phyloP scores from a whole-genome alignment of 192 early-diverging fungal species.

The Kappamyces sp. region DNA sequence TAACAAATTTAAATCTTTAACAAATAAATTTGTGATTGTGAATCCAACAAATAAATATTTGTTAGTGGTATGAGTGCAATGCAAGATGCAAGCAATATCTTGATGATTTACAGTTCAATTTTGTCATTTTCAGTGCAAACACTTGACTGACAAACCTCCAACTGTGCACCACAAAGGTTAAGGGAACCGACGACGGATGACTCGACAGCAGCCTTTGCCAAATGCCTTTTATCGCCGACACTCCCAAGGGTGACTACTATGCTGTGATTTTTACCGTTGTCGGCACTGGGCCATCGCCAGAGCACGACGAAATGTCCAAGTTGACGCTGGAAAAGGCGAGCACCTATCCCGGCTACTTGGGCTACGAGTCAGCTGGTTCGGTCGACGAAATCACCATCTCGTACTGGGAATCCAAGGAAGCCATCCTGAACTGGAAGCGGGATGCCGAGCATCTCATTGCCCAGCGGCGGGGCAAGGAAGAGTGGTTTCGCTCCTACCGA shows the following conservation, averaged over 20 bases:
- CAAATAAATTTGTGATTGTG: too few species aligned
- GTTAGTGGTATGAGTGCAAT: too few species aligned
- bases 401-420: slow-evolving; percentile 11
- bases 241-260: slow-evolving; percentile 3
- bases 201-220: too few species aligned
- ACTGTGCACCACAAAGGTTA: too few species aligned
- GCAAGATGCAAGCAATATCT: too few species aligned
- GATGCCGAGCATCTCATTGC: slow-evolving; percentile 10
- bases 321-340: slow-evolving; percentile 6
- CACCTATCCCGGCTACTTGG: slow-evolving; percentile 11
- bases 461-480: slow-evolving; percentile 2
- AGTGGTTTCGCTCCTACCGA: slow-evolving; percentile 11
- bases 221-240: slow-evolving; percentile 14
- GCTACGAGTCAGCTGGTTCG: slow-evolving; percentile 11
- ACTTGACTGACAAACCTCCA: too few species aligned
- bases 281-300: not conserved
- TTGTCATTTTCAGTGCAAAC: too few species aligned
- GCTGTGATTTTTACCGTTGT: slow-evolving; percentile 12
- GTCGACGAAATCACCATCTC: slow-evolving; percentile 11
- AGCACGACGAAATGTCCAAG: slow-evolving; percentile 12
- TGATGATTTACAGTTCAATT: too few species aligned
- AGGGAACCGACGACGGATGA: too few species aligned
- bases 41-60: too few species aligned
- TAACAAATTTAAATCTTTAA: too few species aligned
- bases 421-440: slow-evolving; percentile 9